Evolutionary conservation across 2,329 filamentous ascomycete genomes (phyloP).

Genomic region (Herpotrichia juniperi): DNA sequence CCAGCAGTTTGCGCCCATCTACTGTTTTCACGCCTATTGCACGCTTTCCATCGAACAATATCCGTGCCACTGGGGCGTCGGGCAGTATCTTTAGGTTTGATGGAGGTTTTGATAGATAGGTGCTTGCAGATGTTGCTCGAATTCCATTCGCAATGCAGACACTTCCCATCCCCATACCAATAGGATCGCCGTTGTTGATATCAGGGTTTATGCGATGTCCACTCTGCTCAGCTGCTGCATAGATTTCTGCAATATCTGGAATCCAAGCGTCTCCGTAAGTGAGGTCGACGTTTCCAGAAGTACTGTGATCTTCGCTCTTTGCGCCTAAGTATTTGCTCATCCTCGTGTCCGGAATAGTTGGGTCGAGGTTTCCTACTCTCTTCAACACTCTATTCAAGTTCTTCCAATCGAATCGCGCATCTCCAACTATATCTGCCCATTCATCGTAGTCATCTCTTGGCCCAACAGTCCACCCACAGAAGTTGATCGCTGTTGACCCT

Average conservation of each 20-base stretch:
- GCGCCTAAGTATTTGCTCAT: slow-evolving; percentile 54
- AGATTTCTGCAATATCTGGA: slow-evolving; percentile 36
- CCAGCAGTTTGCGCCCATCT: slow-evolving; percentile 10
- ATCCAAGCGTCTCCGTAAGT: slow-evolving; percentile 21
- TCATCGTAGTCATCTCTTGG: slow-evolving; percentile 64
- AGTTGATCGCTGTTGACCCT: slow-evolving; percentile 53
- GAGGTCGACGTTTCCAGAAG: slow-evolving; percentile 24
- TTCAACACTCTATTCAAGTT: slow-evolving; percentile 21
- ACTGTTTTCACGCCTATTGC: slow-evolving; percentile 35
- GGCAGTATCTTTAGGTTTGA: slow-evolving; percentile 14
- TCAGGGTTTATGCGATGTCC: slow-evolving; percentile 20
- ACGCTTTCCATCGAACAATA: slow-evolving; percentile 19
- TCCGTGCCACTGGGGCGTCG: slow-evolving; percentile 14
- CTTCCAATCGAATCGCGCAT: slow-evolving; percentile 18
- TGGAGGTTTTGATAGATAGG: slow-evolving; percentile 20
- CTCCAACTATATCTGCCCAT: slow-evolving; percentile 53
- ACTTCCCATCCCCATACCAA: slow-evolving; percentile 16
- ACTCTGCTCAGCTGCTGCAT: slow-evolving; percentile 12
- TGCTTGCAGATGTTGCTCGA: slow-evolving; percentile 1
- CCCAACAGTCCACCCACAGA: slow-evolving; percentile 58
- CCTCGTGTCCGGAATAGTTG: slow-evolving; percentile 23
- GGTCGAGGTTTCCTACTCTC: slow-evolving; percentile 36
- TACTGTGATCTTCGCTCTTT: slow-evolving; percentile 28
- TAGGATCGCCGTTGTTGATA: slow-evolving; percentile 17
- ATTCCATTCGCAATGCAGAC: slow-evolving; percentile 24